Base-by-base conservation (phyloP, 306 rosid genomes). In the Hippophae tibetana region DNA sequence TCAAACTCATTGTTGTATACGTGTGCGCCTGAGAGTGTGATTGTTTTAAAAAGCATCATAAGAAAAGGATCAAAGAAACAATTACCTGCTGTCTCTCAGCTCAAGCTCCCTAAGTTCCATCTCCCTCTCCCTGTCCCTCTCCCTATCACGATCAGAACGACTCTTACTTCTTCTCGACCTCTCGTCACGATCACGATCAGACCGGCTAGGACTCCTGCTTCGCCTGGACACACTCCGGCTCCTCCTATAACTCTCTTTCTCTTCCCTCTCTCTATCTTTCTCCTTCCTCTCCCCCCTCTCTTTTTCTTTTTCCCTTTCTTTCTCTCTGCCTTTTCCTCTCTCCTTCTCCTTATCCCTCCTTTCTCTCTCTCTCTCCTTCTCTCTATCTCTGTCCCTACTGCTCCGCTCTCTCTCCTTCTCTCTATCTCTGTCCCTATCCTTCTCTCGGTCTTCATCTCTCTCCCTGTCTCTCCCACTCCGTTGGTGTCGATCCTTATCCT, bases 61-160 rank as follows among this genome's bases (percentile, higher is more conserved):
- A 41, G 2, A 57, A 5, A n/a, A 65, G 38, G 38, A 56, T 9
- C 42, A 43, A 44, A 57, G 45, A 41, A 18, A 13, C 50, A 38
- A 59, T 58, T 80, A 90, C 98, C 92, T 77, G 84, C 71, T 76
- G 26, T 87, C 98, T 57, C 89, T 73, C 52, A 41, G 42, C 66
- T 85, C 92, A 46, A 81, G 47, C 60, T 87, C 90, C 60, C 84
- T 79, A 31, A 31, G 38, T 31, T 31, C 38, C 38, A 2, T 51
- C 60, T 87, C 90, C 60, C 84, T 79, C 13, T 82, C 97, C 69
- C 85, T 74, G 13, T 83, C 88, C 65, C 67, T 56, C 38, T 73
- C 74, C 65, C 66, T 74, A 13, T 77, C 82, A 62, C 76, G 74
- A 47, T 65, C 82, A 8, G 79, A 73, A 13, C 69, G 79, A 58